These are phyloP conservation scores for Trichoderma arundinaceum DNA, from an alignment of 2,329 filamentous ascomycete genomes.

Conservation along the genomic window DNA sequence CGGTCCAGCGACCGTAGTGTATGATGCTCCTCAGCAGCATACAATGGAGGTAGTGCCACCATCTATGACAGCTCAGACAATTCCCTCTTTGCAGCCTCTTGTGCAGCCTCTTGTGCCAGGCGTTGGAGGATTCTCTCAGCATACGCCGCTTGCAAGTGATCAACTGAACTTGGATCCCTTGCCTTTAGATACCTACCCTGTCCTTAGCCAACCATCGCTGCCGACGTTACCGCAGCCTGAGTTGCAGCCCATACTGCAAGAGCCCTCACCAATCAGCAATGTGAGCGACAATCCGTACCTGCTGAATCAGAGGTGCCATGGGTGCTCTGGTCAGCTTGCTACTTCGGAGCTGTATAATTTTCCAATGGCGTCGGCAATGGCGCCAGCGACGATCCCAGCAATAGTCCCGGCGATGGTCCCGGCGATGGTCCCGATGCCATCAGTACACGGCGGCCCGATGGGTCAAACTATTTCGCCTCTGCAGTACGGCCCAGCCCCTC, in stretches of 20 bases:
- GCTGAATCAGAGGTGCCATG: neutral
- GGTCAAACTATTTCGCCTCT: neutral
- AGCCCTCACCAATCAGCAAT: neutral
- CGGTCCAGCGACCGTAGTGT: constrained; percentile 37
- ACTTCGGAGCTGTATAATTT: constrained; percentile 16
- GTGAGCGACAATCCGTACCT: neutral
- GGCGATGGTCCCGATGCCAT: neutral
- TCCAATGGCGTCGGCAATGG: neutral
- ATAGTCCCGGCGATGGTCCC: neutral
- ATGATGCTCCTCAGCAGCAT: constrained; percentile 44
- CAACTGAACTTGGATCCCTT: neutral
- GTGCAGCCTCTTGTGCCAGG: neutral
- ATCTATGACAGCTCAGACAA: constrained; percentile 28
- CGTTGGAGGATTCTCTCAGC: neutral
- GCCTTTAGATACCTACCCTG: constrained; percentile 18
- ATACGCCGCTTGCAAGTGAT: neutral
- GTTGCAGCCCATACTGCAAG: neutral
- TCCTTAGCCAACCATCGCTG: neutral
- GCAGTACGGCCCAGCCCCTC: constrained; percentile 1
- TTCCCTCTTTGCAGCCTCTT: neutral
- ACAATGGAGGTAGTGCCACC: constrained; percentile 38
- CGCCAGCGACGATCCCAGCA: neutral
- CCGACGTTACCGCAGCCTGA: constrained; percentile 10
- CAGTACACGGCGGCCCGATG: neutral
- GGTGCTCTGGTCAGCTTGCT: neutral